Percentiles rank a stretch among this genome's conserved stretches.
These are phyloP conservation scores for Bipolaris victoriae DNA, from an alignment of 2,329 filamentous ascomycete species.

Conservation along the genomic window DNA sequence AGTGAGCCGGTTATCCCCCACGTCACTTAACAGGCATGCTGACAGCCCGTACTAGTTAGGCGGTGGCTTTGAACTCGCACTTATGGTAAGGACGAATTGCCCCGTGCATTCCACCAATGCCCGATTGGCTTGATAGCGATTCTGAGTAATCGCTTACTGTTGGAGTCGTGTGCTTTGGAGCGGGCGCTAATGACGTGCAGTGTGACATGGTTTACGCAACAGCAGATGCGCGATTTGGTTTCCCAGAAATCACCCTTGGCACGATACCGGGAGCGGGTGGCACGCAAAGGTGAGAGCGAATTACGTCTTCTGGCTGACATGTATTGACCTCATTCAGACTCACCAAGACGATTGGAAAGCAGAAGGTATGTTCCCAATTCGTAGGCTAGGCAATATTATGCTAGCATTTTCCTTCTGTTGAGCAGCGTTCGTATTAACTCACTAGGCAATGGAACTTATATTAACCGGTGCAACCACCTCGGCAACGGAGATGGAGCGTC, in stretches of 20 bases:
- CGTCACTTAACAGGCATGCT: background rate
- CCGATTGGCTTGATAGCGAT: background rate
- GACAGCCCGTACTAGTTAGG: slow-evolving; percentile 61
- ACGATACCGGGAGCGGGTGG: slow-evolving; percentile 90
- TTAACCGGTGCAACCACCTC: slow-evolving; percentile 50
- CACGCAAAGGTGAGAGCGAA: slow-evolving; percentile 62
- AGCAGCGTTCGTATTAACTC: slow-evolving; percentile 19
- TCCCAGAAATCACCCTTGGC: slow-evolving; percentile 94
- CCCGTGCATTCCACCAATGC: slow-evolving; percentile 45
- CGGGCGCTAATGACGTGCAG: slow-evolving; percentile 17
- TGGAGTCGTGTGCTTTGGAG: background rate
- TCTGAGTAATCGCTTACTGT: slow-evolving; percentile 7
- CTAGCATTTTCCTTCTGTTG: background rate
- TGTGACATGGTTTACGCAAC: slow-evolving; percentile 88
- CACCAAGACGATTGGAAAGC: slow-evolving; percentile 65
- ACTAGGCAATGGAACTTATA: slow-evolving; percentile 54
- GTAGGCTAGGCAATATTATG: slow-evolving; percentile 14
- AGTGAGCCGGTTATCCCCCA: slow-evolving; percentile 15
- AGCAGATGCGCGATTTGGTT: slow-evolving; percentile 83
- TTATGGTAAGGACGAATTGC: slow-evolving; percentile 67
- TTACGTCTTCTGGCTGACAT: background rate
- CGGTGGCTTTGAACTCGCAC: slow-evolving; percentile 90
- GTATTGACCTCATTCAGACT: slow-evolving; percentile 57
- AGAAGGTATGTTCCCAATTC: slow-evolving; percentile 36
- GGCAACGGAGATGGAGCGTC: slow-evolving; percentile 49